Base-by-base conservation (phyloP, 2,329 filamentous ascomycete species). In the Fusarium virguliforme region DNA sequence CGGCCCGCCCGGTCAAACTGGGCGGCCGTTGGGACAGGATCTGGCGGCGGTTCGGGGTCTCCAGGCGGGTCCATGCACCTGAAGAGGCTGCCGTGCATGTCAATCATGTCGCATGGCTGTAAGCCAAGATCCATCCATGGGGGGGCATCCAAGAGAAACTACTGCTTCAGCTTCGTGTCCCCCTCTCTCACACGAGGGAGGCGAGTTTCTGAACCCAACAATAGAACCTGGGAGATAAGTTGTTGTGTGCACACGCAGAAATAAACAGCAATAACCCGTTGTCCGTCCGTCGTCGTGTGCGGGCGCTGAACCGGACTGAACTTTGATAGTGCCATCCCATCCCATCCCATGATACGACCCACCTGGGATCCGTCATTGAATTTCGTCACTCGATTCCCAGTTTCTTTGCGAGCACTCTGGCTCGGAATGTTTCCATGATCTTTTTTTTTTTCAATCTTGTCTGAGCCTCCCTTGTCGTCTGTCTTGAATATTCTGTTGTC, bases 341-440 rank as follows among this genome's bases (percentile, higher is more conserved):
- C 18, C 18, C 18, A 18, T 18, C 18, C 18, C 60, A 69, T 73
- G 71, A 70, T 51, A 63, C 28, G 70, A 73, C 73, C 73, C 73
- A 75, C 73, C 61, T 63, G 48, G 43, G 43, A 64, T 67, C 67
- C 59, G 63, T 74, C 64, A 69, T 75, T 62, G 60, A 75, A 70
- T 71, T 72, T 74, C 72, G 65, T 75, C 74, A 73, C 72, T 75
- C 63, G 67, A 74, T 75, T 73, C 72, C 60, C 58, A 58, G 66
- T 59, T 68, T 57, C 50, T 65, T 70, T 58, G 53, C 63, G 53
- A 68, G 40, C 30, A 53, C 69, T 55, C 18, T 72, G 53, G 40
- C 46, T 48, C 65, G 74, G 74, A 76, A 75, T 75, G 72, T 30
- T 67, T 67, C 28, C 62, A 64, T 62, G 38, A 32, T 40, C 67